phyloP scores from a whole-genome alignment of 192 early-diverging fungal species.

The Umbelopsis vinacea region DNA sequence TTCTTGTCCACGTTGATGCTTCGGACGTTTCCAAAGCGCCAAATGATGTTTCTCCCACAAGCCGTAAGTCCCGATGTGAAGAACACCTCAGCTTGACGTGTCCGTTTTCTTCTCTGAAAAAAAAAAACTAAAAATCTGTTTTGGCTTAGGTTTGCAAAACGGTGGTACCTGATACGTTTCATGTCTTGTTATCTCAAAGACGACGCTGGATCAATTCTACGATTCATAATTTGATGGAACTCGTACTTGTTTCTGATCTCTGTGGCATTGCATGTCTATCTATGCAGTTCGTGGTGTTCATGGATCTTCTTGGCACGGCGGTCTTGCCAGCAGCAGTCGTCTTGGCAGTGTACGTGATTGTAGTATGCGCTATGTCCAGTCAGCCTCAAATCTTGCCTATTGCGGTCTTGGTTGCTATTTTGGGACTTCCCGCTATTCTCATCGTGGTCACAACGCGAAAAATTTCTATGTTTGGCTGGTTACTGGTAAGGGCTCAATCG shows the following conservation, averaged over 20 bases:
- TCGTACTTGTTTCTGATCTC: slow-evolving; percentile 82
- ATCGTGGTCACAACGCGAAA: slow-evolving; percentile 83
- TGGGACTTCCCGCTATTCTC: slow-evolving; percentile 83
- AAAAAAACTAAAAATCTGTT: no score
- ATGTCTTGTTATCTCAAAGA: slow-evolving; percentile 79
- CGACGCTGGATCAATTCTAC: slow-evolving; percentile 94
- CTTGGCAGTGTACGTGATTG: slow-evolving; percentile 58
- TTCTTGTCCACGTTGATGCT: slow-evolving; percentile 87
- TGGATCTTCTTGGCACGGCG: slow-evolving; percentile 69
- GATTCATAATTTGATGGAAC: slow-evolving; percentile 85
- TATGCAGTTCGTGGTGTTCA: slow-evolving; percentile 74
- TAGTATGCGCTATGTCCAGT: slow-evolving; percentile 43
- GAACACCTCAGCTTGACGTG: no score
- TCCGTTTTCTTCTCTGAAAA: no score
- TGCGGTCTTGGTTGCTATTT: slow-evolving; percentile 69
- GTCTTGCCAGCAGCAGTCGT: slow-evolving; percentile 63
- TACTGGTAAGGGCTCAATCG: slow-evolving; percentile 57
- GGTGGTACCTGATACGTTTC: slow-evolving; percentile 72
- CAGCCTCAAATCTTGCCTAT: slow-evolving; percentile 62
- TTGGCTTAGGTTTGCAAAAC: slow-evolving; percentile 62
- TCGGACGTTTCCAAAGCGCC: slow-evolving; percentile 80
- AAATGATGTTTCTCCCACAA: slow-evolving; percentile 85
- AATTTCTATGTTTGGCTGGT: slow-evolving; percentile 83
- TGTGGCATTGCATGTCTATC: slow-evolving; percentile 86
- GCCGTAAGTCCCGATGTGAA: slow-evolving; percentile 46